Base-by-base conservation (phyloP, 2,329 filamentous ascomycete species). In the Paraphaeosphaeria sporulosa region DNA sequence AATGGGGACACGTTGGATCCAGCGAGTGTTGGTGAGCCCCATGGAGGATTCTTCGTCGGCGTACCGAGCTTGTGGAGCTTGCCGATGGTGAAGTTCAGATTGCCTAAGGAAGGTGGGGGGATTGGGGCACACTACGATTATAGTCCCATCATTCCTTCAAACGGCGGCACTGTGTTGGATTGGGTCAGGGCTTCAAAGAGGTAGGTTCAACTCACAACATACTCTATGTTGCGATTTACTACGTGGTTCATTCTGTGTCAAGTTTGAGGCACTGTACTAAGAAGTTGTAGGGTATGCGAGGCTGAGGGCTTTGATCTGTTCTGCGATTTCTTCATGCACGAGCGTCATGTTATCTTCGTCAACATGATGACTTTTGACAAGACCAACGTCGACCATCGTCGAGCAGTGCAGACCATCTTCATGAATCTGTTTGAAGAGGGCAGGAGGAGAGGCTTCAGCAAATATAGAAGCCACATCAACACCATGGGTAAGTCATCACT, bases 291-390 rank as follows among this genome's bases (percentile, higher is more conserved):
- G 48, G 73, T 81, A n/a, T 81, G 78, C 57, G 79, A 81, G 59
- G 71, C 72, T 8, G 73, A 81, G 32, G 75, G 74, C 0, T 79
- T 82, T 52, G 82, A 84, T 61, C 66, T 82, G 23, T 76, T 81
- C 60, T 80, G 79, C 60, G 82, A 83, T 58, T 83, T 83, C 69
- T 83, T 83, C 70, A 81, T 84, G 79, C 77, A 82, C 51, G 80
- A 83, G 61, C 71, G 80, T 1, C 80, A 82, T 49, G 78, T 81
- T 9, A 79, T 83, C 36, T 78, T 82, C 46, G 80, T 82, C 61
- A 82, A 81, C 60, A 83, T 83, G 80, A 79, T 82, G 58, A 78
- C 76, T 4, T 83, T 81, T 59, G 81, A 83, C 63, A 82, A 83
- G 68, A 79, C 76, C 3, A 78, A 79, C 51, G 61, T 69, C 4